Evolutionary conservation across 768 basidiomycete species (phyloP).

Genomic region (Rossbeevera mucosa): DNA sequence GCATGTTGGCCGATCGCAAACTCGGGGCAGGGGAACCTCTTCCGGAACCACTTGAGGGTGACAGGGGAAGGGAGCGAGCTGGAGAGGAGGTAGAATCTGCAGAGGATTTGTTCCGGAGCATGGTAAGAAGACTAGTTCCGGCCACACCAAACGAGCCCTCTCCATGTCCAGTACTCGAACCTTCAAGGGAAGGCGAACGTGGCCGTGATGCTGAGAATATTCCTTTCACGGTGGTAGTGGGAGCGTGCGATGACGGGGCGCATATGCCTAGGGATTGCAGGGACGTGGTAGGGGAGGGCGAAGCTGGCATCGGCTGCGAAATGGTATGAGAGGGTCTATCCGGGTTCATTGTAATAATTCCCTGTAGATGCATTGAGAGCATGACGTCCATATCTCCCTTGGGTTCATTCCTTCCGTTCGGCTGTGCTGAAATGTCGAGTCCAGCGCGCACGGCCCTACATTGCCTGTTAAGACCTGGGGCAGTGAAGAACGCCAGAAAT

Average conservation of each 20-base stretch:
- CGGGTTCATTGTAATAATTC: slow-evolving; percentile 37
- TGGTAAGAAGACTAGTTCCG: slow-evolving; percentile 51
- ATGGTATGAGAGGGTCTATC: slow-evolving; percentile 8
- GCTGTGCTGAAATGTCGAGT: slow-evolving; percentile 43
- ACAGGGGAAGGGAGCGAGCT: slow-evolving; percentile 31
- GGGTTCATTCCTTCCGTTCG: slow-evolving; percentile 50
- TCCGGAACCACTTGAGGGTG: slow-evolving; percentile 14
- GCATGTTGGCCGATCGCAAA: slow-evolving; percentile 20
- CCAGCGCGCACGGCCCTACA: slow-evolving; percentile 66
- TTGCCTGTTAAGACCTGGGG: neutral
- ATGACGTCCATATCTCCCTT: slow-evolving; percentile 81
- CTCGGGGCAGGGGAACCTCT: slow-evolving; percentile 25
- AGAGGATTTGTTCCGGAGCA: slow-evolving; percentile 42
- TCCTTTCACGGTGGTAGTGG: slow-evolving; percentile 17
- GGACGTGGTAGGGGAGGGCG: slow-evolving; percentile 28
- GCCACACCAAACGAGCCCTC: slow-evolving; percentile 57
- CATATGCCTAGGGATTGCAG: slow-evolving; percentile 24
- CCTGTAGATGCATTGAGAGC: slow-evolving; percentile 72
- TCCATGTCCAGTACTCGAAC: slow-evolving; percentile 36
- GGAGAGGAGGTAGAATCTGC: slow-evolving; percentile 22
- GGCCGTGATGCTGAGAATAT: slow-evolving; percentile 22
- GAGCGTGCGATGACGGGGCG: slow-evolving; percentile 15
- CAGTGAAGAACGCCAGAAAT: neutral
- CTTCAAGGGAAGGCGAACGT: slow-evolving; percentile 37
- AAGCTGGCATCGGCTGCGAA: slow-evolving; percentile 18